phyloP scores from a whole-genome alignment of 495 filamentous ascomycete genomes.

The Hypoxylon fuscum region DNA sequence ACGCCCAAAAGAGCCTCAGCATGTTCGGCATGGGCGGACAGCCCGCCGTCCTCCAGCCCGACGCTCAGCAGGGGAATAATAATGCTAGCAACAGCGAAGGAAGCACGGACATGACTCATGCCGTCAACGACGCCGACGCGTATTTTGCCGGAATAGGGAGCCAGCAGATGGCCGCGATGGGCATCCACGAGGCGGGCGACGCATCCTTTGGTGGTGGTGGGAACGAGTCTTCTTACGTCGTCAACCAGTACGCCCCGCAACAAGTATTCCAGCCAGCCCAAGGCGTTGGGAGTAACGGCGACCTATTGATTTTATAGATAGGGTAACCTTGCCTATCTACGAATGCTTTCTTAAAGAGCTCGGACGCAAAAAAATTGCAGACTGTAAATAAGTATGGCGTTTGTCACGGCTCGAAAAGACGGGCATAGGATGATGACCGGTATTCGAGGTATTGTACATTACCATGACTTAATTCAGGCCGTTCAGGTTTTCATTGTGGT shows the following conservation, averaged over 20 bases:
- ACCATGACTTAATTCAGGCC: not conserved
- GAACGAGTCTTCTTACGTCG: conserved; percentile 65
- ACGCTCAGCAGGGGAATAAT: conserved; percentile 2
- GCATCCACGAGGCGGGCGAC: conserved; percentile 60
- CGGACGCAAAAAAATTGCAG: conserved; percentile 7
- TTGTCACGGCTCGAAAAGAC: conserved; percentile 10
- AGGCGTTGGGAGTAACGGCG: conserved; percentile 60
- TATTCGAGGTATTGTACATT: conserved; percentile 18
- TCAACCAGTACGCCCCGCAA: conserved; percentile 73
- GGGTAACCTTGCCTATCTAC: not conserved
- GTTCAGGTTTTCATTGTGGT: not conserved
- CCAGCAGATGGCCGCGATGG: conserved; percentile 75
- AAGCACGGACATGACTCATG: conserved; percentile 72
- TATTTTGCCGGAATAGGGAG: conserved; percentile 81
- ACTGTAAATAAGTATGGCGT: conserved; percentile 10
- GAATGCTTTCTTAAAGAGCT: not conserved
- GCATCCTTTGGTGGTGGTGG: conserved; percentile 57
- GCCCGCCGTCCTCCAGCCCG: conserved; percentile 48
- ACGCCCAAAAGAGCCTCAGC: conserved; percentile 62
- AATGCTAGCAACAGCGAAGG: conserved; percentile 40
- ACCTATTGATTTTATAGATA: conserved; percentile 62
- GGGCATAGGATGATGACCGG: conserved; percentile 2
- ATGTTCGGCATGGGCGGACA: conserved; percentile 63
- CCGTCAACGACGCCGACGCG: conserved; percentile 82
- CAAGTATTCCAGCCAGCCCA: conserved; percentile 64